A percentile compares a stretch with the other conserved stretches of the same genome.
These are phyloP conservation scores for Colletotrichum liaoningense DNA, from an alignment of 2,329 filamentous ascomycete genomes.

Conservation along the genomic window DNA sequence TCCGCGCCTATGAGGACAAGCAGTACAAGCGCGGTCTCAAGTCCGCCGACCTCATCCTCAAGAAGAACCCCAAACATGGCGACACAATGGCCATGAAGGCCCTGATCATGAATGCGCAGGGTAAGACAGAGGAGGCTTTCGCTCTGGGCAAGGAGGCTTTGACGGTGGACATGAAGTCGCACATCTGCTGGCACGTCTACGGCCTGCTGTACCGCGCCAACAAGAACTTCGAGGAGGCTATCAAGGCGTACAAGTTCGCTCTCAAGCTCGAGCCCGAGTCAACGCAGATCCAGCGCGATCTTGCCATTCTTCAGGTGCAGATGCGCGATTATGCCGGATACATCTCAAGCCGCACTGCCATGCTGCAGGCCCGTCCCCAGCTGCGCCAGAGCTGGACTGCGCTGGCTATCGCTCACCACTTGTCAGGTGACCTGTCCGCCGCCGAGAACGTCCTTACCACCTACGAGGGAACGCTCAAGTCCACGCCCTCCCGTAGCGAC, in stretches of 20 bases:
- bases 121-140: conserved; percentile 95
- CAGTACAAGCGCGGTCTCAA: conserved; percentile 97
- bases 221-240: conserved; percentile 99
- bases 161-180: conserved; percentile 97
- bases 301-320: conserved; percentile 93
- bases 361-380: conserved; percentile 86
- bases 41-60: conserved; percentile 94
- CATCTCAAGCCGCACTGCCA: conserved; percentile 86
- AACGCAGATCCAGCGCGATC: conserved; percentile 90
- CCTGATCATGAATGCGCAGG: conserved; percentile 91
- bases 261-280: conserved; percentile 94
- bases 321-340: conserved; percentile 97
- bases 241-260: conserved; percentile 98
- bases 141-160: conserved; percentile 91
- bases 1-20: conserved; percentile 97
- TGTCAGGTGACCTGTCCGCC: conserved; percentile 85
- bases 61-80: conserved; percentile 94
- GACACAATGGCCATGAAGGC: conserved; percentile 99
- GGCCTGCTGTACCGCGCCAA: conserved; percentile 91
- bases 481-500: conserved; percentile 79
- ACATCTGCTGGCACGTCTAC: conserved; percentile 99
- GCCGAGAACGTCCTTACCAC: conserved; percentile 92
- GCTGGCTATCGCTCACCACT: conserved; percentile 91
- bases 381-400: conserved; percentile 96
- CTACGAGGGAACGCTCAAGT: conserved; percentile 93